Evolutionary conservation across 345 rosid genomes (phyloP), one percentile per base, ranked within the genome.

Genomic region (Pseudoturritis turrita): DNA sequence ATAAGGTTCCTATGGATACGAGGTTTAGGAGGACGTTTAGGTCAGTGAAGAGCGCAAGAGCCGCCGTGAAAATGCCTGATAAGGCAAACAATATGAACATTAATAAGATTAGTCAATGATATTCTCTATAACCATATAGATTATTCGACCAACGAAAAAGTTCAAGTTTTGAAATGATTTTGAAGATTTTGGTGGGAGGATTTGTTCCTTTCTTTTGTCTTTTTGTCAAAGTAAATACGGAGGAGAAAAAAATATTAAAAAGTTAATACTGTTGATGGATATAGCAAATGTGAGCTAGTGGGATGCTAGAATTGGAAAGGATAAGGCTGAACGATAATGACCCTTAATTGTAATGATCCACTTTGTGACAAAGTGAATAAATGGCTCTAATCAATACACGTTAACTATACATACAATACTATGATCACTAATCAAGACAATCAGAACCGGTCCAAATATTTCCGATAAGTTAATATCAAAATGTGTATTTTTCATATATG

Each of bases 1-100:
- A 94, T 19, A 94, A 84, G 0, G 98, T 91, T 55, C 98, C 98
- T 4, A 94, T 94, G 10, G 98, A 89, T 28, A 94, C 92, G 0
- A 94, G 97, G 85, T 85, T 76, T 31, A 94, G 75, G 26, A 94
- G 92, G 71, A 94, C 75, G 41, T 77, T 67, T 8, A 94, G 85
- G 72, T 89, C 96, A 1, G 92, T 84, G 80, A 94, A 89, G 47
- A 91, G 86, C 0, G 98, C 89, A 52, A 94, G 81, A 14, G 79
- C 83, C 1, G 98, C 97, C 1, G 98, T 94, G 78, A 88, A 81
- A 69, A 91, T 72, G 25, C 98, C 98, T 94, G 92, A 62, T 44
- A 66, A 73, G 21, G 0, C 13, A 55, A 70, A 52, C 10, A 60
- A 62, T 10, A 43, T 10, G 22, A 60, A 59, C 2, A 23, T 51